Percentiles rank a stretch among this genome's conserved stretches.
phyloP scores from a whole-genome alignment of 2,329 filamentous ascomycete genomes.

The Endoconidiophora polonica region DNA sequence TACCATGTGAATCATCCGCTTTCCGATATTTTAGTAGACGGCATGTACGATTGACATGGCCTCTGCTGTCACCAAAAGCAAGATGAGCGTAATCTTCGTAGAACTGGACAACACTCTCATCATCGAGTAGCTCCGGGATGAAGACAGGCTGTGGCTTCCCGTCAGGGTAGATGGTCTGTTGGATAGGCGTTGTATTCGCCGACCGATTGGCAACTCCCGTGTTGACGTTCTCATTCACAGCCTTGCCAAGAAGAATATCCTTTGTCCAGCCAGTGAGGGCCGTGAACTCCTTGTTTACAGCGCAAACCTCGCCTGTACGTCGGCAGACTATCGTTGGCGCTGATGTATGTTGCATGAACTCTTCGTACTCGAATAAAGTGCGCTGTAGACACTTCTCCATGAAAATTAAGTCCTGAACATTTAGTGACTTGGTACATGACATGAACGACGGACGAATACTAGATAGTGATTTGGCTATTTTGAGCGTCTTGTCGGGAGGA shows the following conservation, averaged over 20 bases:
- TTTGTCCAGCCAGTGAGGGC: conserved; percentile 89
- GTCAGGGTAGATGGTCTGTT: conserved; percentile 24
- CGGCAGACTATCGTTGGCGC: conserved; percentile 86
- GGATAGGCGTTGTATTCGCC: conserved; percentile 35
- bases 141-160: conserved; percentile 62
- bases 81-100: conserved; percentile 90
- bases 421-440: conserved; percentile 75
- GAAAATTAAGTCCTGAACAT: conserved; percentile 77
- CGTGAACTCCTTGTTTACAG: conserved; percentile 92
- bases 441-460: conserved; percentile 89
- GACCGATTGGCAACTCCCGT: conserved; percentile 34
- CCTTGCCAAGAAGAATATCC: conserved; percentile 72
- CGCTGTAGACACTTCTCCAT: conserved; percentile 97
- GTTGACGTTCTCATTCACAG: conserved; percentile 77
- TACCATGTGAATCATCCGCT: not conserved
- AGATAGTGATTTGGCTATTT: conserved; percentile 73
- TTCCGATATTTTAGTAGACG: conserved; percentile 77
- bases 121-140: conserved; percentile 80
- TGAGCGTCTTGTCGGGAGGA: conserved; percentile 55
- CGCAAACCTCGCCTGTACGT: conserved; percentile 84
- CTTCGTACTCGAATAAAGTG: conserved; percentile 81
- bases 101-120: conserved; percentile 83
- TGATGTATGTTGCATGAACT: conserved; percentile 74
- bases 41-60: conserved; percentile 67
- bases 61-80: conserved; percentile 79